Base-by-base conservation (phyloP, 345 rosid species). In the Camelina laxa region DNA sequence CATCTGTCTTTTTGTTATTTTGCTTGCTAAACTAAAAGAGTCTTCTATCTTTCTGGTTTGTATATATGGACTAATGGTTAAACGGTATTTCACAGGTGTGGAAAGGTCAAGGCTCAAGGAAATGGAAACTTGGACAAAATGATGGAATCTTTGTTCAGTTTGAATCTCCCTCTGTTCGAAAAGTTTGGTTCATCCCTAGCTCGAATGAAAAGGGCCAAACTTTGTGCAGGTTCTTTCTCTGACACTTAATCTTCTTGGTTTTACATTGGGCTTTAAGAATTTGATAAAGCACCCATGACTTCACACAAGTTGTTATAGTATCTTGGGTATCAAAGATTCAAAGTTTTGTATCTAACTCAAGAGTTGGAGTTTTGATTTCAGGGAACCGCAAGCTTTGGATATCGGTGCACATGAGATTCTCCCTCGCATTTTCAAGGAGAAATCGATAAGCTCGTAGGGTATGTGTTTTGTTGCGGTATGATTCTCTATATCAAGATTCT, bases 91-190 rank as follows among this genome's bases (percentile, higher is more conserved):
- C 38, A 55, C 77, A 93, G 98, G 91, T 93, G 56, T 93, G 97
- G 97, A 93, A 88, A 87, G 99, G 99, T 74, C 93, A 89, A 83
- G 99, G 99, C 57, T 89, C 97, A 47, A 90, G 99, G 83, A 95
- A 95, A 83, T 95, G 99, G 99, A 95, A 70, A 75, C 93, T 88
- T 16, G 97, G 97, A 64, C 92, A 81, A 72, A 85, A 83, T 51
- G 97, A 95, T 81, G 98, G 99, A 59, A 89, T 95, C 82, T 95
- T 92, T 74, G 85, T 95, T 80, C 99, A 92, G 76, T 92, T 85
- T 73, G 99, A 95, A 75, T 87, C 92, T 22, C 89, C 89, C 11
- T 59, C 63, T 54, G 27, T 86, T 60, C 88, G 97, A 70, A 87
- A 92, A 74, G 80, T 95, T 45, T 95, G 98, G 96, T 95, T 95